Percentiles rank a stretch among this genome's conserved stretches.
These are phyloP conservation scores for Trypanosoma vivax DNA, from an alignment of 208 protist species.

Conservation along the genomic window DNA sequence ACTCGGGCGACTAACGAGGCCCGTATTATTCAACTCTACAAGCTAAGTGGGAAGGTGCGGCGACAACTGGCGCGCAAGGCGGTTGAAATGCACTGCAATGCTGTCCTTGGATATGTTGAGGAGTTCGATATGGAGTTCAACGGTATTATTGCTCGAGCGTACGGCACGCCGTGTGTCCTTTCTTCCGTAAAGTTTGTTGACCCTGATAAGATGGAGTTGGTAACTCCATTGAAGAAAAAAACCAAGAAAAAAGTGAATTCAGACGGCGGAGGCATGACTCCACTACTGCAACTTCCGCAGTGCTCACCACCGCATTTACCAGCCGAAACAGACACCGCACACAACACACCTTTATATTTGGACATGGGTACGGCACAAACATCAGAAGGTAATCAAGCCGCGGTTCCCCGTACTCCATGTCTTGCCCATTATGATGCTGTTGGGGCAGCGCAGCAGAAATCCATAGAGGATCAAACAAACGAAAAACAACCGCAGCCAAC, in stretches of 20 bases:
- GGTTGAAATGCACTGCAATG: slow-evolving; percentile 86
- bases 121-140: slow-evolving; percentile 86
- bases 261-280: not conserved
- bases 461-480: not conserved
- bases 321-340: too few species aligned
- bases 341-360: too few species aligned
- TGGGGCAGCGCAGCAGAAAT: not conserved
- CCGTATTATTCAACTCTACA: slow-evolving; percentile 81
- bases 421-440: too few species aligned
- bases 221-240: not conserved
- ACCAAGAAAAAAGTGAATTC: not conserved
- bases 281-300: too few species aligned
- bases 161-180: slow-evolving; percentile 87
- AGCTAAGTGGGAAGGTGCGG: slow-evolving; percentile 87
- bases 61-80: slow-evolving; percentile 86
- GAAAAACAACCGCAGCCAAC: slow-evolving; percentile 4
- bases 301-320: too few species aligned
- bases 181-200: slow-evolving; percentile 62
- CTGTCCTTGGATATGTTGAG: slow-evolving; percentile 85
- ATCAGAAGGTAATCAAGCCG: too few species aligned
- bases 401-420: not conserved
- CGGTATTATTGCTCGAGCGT: slow-evolving; percentile 86
- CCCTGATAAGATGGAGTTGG: slow-evolving; percentile 6
- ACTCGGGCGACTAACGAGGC: slow-evolving; percentile 77
- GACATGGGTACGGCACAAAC: too few species aligned